Conservation (phyloP, 805 yeast genomes). For the Hanseniaspora singularis region DNA sequence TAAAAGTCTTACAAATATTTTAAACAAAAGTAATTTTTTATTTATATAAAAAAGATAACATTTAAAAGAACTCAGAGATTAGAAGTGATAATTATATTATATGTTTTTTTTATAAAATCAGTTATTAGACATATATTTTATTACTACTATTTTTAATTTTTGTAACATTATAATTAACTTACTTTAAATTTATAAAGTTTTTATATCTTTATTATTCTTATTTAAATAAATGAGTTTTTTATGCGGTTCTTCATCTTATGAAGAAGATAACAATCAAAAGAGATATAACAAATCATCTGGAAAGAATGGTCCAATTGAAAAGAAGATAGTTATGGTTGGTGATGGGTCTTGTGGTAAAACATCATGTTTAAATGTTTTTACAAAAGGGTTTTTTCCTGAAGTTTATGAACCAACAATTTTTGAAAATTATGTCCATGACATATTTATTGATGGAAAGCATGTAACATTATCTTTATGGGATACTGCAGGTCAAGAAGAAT, state of each 20-base stretch:
- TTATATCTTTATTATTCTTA: too few species aligned
- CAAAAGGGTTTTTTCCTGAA: conserved; percentile 95
- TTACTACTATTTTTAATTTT: background rate
- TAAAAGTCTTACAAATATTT: too few species aligned
- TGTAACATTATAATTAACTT: background rate
- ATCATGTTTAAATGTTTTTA: conserved; percentile 83
- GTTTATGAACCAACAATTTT: conserved; percentile 97
- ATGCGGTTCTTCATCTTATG: conserved; percentile 24
- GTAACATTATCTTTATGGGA: conserved; percentile 93
- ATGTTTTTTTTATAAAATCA: conserved; percentile 16
- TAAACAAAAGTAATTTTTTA: too few species aligned
- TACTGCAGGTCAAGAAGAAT: conserved; percentile 98
- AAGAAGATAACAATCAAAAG: background rate
- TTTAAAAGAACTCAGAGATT: too few species aligned
- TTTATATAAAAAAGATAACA: too few species aligned
- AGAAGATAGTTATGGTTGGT: conserved; percentile 87
- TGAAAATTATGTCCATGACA: conserved; percentile 94
- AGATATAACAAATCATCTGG: background rate
- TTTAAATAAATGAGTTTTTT: conserved; percentile 15
- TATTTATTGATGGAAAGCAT: conserved; percentile 86
- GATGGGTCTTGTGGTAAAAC: conserved; percentile 99
- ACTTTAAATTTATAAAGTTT: too few species aligned
- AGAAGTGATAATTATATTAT: conserved; percentile 15
- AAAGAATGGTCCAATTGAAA: conserved; percentile 42
- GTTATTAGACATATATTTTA: too few species aligned